A percentile compares a stretch with the other conserved stretches of the same genome.
phyloP scores from a whole-genome alignment of 805 yeast species.

The Candida nonsorbophila region DNA sequence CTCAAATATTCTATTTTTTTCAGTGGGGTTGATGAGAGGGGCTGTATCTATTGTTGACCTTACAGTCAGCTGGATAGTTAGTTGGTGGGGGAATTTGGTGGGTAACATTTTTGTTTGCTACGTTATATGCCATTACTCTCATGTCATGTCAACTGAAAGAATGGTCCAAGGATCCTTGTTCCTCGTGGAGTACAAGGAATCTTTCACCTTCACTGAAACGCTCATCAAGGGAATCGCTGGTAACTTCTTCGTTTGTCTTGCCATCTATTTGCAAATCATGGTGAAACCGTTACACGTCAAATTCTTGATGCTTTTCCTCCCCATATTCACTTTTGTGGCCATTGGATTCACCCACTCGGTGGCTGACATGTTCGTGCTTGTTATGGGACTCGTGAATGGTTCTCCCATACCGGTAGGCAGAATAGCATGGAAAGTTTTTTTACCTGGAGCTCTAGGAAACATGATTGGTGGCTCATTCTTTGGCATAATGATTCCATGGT shows the following conservation, averaged over 20 bases:
- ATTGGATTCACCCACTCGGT: conserved; percentile 77
- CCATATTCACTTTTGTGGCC: conserved; percentile 72
- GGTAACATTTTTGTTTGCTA: conserved; percentile 63
- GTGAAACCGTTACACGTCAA: conserved; percentile 79
- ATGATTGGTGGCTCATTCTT: conserved; percentile 74
- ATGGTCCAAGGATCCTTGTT: conserved; percentile 45
- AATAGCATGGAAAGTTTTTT: conserved; percentile 66
- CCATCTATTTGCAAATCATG: conserved; percentile 71
- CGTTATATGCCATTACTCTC: conserved; percentile 54
- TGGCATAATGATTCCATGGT: conserved; percentile 63
- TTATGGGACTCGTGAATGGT: conserved; percentile 63
- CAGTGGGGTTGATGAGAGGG: conserved; percentile 62
- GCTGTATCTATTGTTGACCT: conserved; percentile 66
- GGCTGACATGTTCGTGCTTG: conserved; percentile 72
- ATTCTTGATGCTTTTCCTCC: conserved; percentile 55
- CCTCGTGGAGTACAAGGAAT: conserved; percentile 40
- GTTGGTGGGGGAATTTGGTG: conserved; percentile 63
- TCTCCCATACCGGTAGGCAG: conserved; percentile 50
- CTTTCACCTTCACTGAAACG: conserved; percentile 52
- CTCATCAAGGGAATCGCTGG: conserved; percentile 71
- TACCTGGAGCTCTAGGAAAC: conserved; percentile 73
- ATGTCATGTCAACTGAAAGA: conserved; percentile 34
- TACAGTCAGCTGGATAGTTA: conserved; percentile 57
- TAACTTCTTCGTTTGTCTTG: conserved; percentile 71
- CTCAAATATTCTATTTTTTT: conserved; percentile 66